phyloP scores from a whole-genome alignment of 2,329 filamentous ascomycete species.

The Exophiala bonariae region DNA sequence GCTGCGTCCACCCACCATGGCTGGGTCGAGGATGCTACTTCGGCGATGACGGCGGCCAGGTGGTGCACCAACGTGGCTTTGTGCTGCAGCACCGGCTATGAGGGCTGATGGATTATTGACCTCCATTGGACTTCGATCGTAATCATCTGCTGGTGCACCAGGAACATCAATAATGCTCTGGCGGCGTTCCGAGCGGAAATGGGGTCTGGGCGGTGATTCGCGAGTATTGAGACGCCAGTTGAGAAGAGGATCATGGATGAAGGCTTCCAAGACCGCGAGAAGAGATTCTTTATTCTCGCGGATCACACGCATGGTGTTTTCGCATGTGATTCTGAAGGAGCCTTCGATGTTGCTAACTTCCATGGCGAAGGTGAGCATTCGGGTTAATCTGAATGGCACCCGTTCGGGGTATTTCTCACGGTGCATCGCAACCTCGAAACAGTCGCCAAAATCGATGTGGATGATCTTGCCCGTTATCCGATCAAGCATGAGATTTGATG shows the following conservation, averaged over 20 bases:
- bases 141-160: constrained; percentile 31
- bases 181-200: constrained; percentile 62
- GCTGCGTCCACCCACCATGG: constrained; percentile 34
- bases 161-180: constrained; percentile 54
- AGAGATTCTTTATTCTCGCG: constrained; percentile 97
- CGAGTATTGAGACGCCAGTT: constrained; percentile 82
- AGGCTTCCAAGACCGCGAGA: constrained; percentile 97
- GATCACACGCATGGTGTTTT: constrained; percentile 96
- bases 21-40: constrained; percentile 65
- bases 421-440: constrained; percentile 99
- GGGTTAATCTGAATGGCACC: constrained; percentile 94
- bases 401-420: constrained; percentile 98
- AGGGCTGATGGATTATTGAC: constrained; percentile 38
- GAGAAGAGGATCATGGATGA: constrained; percentile 98
- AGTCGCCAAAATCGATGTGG: constrained; percentile 99
- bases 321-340: constrained; percentile 95
- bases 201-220: constrained; percentile 60
- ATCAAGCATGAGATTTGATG: constrained; percentile 96
- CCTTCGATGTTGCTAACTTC: constrained; percentile 99
- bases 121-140: constrained; percentile 33
- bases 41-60: constrained; percentile 55
- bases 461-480: constrained; percentile 94
- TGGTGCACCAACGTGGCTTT: constrained; percentile 29
- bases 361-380: constrained; percentile 99
- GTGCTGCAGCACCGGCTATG: constrained; percentile 53